These are phyloP conservation scores for Artemisia annua DNA, from an alignment of 129 eudicot genomes.

Conservation along the genomic window DNA sequence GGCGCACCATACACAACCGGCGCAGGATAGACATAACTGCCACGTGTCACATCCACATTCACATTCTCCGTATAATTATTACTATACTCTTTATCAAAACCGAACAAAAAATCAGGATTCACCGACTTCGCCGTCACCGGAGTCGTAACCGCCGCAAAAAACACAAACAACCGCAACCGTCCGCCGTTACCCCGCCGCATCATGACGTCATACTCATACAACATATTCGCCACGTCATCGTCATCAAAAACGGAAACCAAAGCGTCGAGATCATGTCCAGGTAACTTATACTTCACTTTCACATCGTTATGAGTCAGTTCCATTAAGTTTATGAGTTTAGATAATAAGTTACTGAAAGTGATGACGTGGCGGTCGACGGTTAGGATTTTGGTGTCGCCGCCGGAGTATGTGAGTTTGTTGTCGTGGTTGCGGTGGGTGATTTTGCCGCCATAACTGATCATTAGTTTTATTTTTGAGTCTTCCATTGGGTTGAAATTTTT, in stretches of 20 bases:
- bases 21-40: slow-evolving; percentile 23
- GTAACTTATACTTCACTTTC: slow-evolving; percentile 60
- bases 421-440: slow-evolving; percentile 52
- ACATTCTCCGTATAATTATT: slow-evolving; percentile 8
- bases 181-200: slow-evolving; percentile 42
- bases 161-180: slow-evolving; percentile 52
- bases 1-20: slow-evolving; percentile 20
- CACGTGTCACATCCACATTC: slow-evolving; percentile 31
- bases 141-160: slow-evolving; percentile 31
- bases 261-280: slow-evolving; percentile 70
- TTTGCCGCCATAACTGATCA: slow-evolving; percentile 78
- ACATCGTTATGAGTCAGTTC: slow-evolving; percentile 22
- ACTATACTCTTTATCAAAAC: slow-evolving; percentile 64
- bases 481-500: slow-evolving; percentile 20
- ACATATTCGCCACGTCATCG: slow-evolving; percentile 69
- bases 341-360: slow-evolving; percentile 39
- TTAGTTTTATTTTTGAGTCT: slow-evolving; percentile 53
- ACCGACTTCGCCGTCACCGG: slow-evolving; percentile 30
- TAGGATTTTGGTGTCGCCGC: slow-evolving; percentile 74
- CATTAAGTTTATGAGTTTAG: slow-evolving; percentile 43
- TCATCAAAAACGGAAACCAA: slow-evolving; percentile 64
- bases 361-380: slow-evolving; percentile 57
- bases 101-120: slow-evolving; percentile 73
- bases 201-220: slow-evolving; percentile 59
- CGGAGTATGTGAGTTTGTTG: slow-evolving; percentile 55